Base-by-base conservation (phyloP, 2,329 filamentous ascomycete species). In the Cladophialophora psammophila region DNA sequence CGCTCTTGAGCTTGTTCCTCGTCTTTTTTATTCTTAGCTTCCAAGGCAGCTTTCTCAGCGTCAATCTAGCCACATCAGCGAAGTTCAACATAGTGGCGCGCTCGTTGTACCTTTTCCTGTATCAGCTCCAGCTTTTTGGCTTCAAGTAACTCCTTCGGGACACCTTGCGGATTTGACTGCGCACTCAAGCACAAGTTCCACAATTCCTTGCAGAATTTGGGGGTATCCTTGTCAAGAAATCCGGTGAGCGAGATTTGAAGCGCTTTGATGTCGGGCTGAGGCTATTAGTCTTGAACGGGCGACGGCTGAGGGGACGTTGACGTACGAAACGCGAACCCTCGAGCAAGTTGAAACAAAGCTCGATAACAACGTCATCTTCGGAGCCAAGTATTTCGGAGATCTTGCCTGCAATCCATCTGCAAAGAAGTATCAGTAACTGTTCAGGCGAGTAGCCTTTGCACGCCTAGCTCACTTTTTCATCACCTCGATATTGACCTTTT, bases 121-220 rank as follows among this genome's bases (percentile, higher is more conserved):
- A 95, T 92, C 56, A 99, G 83, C 79, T 99, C 95, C 53, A 92
- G 82, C 80, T 98, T 99, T 84, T 99, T 99, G 0, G 94, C 94
- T 78, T 99, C 95, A 2, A 99, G 82, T 50, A 99, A 84, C 79
- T 97, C 94, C 78, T 96, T 94, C 0, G 95, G 94, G 12, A 99
- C 93, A 63, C 95, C 95, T 76, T 95, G 91, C 0, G 93, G 89
- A 77, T 90, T 97, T 48, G 86, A 84, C 79, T 99, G 95, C 9
- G 93, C 95, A 78, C 94, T 97, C 54, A 99, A 81, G 74, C 94
- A 91, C 18, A 99, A 83, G 66, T 90, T 92, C 95, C 95, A 99
- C 12, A 99, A 81, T 70, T 97, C 92, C 77, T 96, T 94, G 79
- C 94, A 97, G 76, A 99, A 99, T 0, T 85, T 80, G 1, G 93